phyloP scores from a whole-genome alignment of 2,329 filamentous ascomycete species.

The Aspergillus thermomutatus region DNA sequence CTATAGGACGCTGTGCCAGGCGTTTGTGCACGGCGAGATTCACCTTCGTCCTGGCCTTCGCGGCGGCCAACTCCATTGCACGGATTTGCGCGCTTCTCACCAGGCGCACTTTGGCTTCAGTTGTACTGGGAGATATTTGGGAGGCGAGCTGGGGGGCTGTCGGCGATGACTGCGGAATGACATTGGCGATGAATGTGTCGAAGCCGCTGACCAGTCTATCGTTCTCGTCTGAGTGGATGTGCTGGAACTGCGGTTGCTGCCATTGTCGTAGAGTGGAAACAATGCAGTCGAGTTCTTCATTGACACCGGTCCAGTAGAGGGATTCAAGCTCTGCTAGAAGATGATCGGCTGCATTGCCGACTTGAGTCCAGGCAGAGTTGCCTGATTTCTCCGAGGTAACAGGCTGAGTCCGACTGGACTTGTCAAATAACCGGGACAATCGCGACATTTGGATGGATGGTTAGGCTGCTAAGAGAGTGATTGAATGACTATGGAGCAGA shows the following conservation, averaged over 20 bases:
- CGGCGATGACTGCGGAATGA: slow-evolving; percentile 26
- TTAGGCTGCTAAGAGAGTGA: not conserved
- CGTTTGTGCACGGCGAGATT: not conserved
- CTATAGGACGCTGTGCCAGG: not conserved
- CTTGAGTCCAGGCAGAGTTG: not conserved
- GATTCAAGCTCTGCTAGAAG: slow-evolving; percentile 23
- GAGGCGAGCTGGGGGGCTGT: slow-evolving; percentile 22
- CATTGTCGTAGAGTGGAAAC: slow-evolving; percentile 32
- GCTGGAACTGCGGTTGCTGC: slow-evolving; percentile 21
- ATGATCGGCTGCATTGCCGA: not conserved
- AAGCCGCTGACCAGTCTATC: slow-evolving; percentile 36
- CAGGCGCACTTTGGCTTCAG: not conserved
- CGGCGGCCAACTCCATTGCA: slow-evolving; percentile 2
- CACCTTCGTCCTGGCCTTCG: not conserved
- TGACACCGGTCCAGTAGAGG: slow-evolving; percentile 39
- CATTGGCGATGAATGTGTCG: slow-evolving; percentile 40
- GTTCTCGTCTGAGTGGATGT: slow-evolving; percentile 22
- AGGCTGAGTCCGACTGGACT: not conserved
- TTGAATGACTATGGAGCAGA: not conserved
- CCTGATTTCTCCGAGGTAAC: not conserved
- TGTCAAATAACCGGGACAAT: not conserved
- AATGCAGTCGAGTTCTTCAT: slow-evolving; percentile 32
- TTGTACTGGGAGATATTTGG: not conserved
- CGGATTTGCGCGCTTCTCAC: not conserved
- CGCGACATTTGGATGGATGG: not conserved